Conservation (phyloP, 352 stramenopile species). For the Phytophthora podocarpi region DNA sequence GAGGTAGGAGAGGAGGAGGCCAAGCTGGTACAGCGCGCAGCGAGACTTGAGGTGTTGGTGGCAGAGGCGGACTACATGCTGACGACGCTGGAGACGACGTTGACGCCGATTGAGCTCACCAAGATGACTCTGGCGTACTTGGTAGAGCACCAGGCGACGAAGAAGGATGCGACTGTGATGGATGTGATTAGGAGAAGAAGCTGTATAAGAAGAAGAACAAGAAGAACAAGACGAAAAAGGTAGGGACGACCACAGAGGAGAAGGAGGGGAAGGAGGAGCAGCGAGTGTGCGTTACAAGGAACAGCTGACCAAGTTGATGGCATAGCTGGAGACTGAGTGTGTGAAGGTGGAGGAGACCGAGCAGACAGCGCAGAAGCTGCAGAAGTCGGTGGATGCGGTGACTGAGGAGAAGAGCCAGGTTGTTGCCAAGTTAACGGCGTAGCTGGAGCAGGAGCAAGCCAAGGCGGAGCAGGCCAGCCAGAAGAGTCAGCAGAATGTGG, state of each 20-base stretch:
- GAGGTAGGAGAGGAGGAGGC: too few relatives aligned
- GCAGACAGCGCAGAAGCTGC: conserved; percentile 22
- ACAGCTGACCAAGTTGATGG: conserved; percentile 5
- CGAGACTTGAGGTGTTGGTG: conserved; percentile 14
- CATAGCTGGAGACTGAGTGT: conserved; percentile 24
- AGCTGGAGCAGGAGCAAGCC: conserved; percentile 28
- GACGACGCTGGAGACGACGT: conserved; percentile 37
- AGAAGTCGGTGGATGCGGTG: conserved; percentile 18
- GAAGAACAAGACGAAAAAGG: conserved; percentile 9
- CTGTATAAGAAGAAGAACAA: too few relatives aligned
- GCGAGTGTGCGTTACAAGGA: conserved; percentile 5
- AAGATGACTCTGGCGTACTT: conserved; percentile 42
- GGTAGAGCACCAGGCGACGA: conserved; percentile 20
- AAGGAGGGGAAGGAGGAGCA: background rate
- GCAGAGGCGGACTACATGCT: conserved; percentile 35
- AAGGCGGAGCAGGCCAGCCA: conserved; percentile 19
- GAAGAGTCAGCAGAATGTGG: conserved; percentile 23
- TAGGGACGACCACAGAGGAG: background rate
- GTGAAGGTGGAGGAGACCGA: conserved; percentile 22
- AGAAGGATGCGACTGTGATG: conserved; percentile 21
- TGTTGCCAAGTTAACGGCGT: conserved; percentile 23
- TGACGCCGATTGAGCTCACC: conserved; percentile 43
- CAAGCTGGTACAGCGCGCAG: conserved; percentile 24
- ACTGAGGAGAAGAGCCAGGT: conserved; percentile 31
- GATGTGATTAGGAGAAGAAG: conserved; percentile 27